Percentiles rank a stretch among this genome's conserved stretches.
These are phyloP conservation scores for Penicillium bialowiezense DNA, from an alignment of 495 filamentous ascomycete genomes.

Conservation along the genomic window DNA sequence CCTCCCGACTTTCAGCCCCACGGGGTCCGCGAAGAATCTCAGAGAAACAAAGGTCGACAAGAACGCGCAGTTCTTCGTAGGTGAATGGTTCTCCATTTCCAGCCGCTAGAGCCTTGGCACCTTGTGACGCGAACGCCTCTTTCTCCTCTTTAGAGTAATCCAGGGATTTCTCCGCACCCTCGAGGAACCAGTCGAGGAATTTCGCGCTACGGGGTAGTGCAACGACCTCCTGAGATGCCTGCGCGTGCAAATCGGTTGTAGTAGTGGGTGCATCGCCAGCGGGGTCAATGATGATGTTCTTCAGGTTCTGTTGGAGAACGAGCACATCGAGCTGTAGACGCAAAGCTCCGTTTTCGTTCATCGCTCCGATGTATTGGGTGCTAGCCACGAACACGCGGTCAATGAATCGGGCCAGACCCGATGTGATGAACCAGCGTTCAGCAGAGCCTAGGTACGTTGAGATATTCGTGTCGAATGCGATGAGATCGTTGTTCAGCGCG, in stretches of 20 bases:
- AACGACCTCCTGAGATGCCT: slow-evolving; percentile 45
- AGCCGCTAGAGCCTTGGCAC: slow-evolving; percentile 34
- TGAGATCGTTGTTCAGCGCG: slow-evolving; percentile 72
- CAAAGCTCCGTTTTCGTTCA: slow-evolving; percentile 73
- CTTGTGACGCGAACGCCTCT: slow-evolving; percentile 35
- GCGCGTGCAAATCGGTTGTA: neutral
- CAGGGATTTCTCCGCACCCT: slow-evolving; percentile 69
- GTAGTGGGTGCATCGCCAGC: slow-evolving; percentile 6
- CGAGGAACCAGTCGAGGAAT: slow-evolving; percentile 78
- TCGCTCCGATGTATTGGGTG: slow-evolving; percentile 58
- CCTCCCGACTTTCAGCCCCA: slow-evolving; percentile 67
- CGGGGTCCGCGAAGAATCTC: slow-evolving; percentile 59
- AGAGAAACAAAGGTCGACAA: slow-evolving; percentile 84
- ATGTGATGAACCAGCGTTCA: slow-evolving; percentile 68
- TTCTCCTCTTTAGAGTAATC: slow-evolving; percentile 59
- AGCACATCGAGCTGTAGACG: slow-evolving; percentile 88
- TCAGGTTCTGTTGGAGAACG: slow-evolving; percentile 92
- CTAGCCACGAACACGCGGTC: slow-evolving; percentile 68
- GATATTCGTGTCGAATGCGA: slow-evolving; percentile 79
- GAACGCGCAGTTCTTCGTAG: slow-evolving; percentile 78
- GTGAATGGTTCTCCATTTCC: slow-evolving; percentile 55
- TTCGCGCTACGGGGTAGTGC: slow-evolving; percentile 65
- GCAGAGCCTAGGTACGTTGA: slow-evolving; percentile 60
- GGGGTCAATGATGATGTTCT: slow-evolving; percentile 65
- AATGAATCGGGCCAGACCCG: slow-evolving; percentile 67